Evolutionary conservation across 2,329 filamentous ascomycete species (phyloP).

Genomic region (Diatrype stigma): DNA sequence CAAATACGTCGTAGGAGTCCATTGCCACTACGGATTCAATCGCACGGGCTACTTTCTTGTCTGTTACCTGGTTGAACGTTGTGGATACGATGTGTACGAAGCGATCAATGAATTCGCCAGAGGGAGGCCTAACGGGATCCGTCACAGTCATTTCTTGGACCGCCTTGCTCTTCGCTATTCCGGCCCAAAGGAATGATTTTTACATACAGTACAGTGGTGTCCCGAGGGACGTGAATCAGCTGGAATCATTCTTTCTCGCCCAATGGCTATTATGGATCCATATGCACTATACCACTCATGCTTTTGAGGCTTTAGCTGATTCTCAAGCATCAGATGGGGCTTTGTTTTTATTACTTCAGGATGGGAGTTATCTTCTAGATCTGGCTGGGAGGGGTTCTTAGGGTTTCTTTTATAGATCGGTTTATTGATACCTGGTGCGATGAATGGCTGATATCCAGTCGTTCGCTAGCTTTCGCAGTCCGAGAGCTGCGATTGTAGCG

Average conservation of each 20-base stretch:
- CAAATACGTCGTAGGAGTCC: slow-evolving; percentile 67
- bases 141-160: slow-evolving; percentile 85
- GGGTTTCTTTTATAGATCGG: not conserved
- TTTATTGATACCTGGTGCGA: not conserved
- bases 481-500: too few relatives aligned
- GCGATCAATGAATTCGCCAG: slow-evolving; percentile 75
- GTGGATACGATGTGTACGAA: slow-evolving; percentile 66
- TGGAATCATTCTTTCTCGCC: not conserved
- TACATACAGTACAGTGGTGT: too few relatives aligned
- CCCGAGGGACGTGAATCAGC: too few relatives aligned
- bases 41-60: slow-evolving; percentile 88
- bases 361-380: not conserved
- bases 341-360: not conserved
- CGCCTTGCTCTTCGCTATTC: slow-evolving; percentile 75
- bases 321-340: not conserved
- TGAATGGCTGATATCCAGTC: not conserved
- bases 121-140: slow-evolving; percentile 75
- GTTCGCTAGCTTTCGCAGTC: not conserved
- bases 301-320: not conserved
- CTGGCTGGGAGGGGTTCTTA: not conserved
- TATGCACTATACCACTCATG: not conserved
- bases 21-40: slow-evolving; percentile 97
- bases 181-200: slow-evolving; percentile 5
- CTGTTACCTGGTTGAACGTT: slow-evolving; percentile 82
- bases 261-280: not conserved